Evolutionary conservation across 805 yeast species (phyloP), one percentile per base, ranked within the genome.

Genomic region (Candida alai): DNA sequence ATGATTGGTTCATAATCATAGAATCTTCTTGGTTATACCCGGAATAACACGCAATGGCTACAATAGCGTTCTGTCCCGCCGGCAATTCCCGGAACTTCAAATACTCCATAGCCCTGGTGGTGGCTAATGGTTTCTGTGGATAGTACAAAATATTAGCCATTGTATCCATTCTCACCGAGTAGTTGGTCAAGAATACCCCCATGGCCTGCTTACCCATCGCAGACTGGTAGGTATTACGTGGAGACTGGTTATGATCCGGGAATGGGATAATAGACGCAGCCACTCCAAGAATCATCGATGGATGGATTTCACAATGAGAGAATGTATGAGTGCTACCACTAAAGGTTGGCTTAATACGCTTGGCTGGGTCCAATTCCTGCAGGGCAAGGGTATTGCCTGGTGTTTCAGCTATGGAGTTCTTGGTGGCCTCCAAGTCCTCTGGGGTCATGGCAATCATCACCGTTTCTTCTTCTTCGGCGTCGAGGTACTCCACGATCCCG

Each of bases 121-220:
- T 93, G 32, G 97, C 98, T 57, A 93, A 70, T 11, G 98, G 98
- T 60, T 93, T 93, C 59, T 93, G 98, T 25, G 98, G 98, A 56
- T 93, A 93, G 58, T 93, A 93, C 48, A 93, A 72, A 50, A 93
- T 90, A 56, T 93, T 93, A 7, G 98, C 97, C 98, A 93, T 93
- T 1, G 98, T 93, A 63, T 93, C 98, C 98, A 93, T 93, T 67
- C 98, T 85, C 34, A 90, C 96, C 39, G 82, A 76, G 61, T 90
- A 93, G 56, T 93, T 93, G 4, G 98, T 93, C 52, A 90, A 73
- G 62, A 85, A 90, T 7, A 93, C 97, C 58, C 98, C 98, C 98
- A 93, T 93, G 38, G 98, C 98, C 68, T 93, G 98, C 65, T 93
- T 93, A 78, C 98, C 98, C 98, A 93, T 93, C 44, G 98, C 98